These are phyloP conservation scores for Chondrus crispus DNA, from an alignment of 23 red algal genomes.

Conservation along the genomic window DNA sequence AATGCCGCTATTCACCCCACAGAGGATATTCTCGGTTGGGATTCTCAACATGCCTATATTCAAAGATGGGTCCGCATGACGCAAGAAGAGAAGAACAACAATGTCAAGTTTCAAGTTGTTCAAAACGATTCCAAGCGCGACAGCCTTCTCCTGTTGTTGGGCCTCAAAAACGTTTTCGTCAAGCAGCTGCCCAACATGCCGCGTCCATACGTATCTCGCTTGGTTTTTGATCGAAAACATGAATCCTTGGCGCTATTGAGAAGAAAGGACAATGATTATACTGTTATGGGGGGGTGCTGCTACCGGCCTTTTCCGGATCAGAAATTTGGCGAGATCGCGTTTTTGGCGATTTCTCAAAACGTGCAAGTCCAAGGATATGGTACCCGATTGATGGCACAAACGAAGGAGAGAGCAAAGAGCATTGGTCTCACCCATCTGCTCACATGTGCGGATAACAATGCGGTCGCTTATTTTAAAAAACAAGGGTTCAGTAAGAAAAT, in stretches of 20 bases:
- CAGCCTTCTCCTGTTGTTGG: constrained; percentile 78
- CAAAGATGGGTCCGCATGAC: constrained; percentile 92
- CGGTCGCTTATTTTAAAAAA: constrained; percentile 99
- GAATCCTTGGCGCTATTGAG: constrained; percentile 85
- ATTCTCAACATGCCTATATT: constrained; percentile 97
- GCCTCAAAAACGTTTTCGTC: constrained; percentile 99
- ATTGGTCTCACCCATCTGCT: constrained; percentile 82
- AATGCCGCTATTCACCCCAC: constrained; percentile 62
- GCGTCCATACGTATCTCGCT: constrained; percentile 86
- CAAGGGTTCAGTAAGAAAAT: constrained; percentile 99
- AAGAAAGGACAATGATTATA: constrained; percentile 59
- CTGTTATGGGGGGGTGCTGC: constrained; percentile 98
- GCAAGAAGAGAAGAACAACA: constrained; percentile 67
- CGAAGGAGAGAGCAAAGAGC: constrained; percentile 90
- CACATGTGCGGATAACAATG: constrained; percentile 99
- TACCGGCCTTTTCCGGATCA: constrained; percentile 95
- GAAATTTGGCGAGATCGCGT: constrained; percentile 93
- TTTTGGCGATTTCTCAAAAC: constrained; percentile 94
- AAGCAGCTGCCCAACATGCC: constrained; percentile 99
- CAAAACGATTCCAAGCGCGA: constrained; percentile 80
- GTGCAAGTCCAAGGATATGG: constrained; percentile 97
- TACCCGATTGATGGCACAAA: constrained; percentile 96
- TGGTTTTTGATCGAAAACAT: constrained; percentile 99
- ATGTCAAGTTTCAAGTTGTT: constrained; percentile 87
- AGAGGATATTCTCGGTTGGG: constrained; percentile 88